Evolutionary conservation across 768 basidiomycete genomes (phyloP), one percentile per base, ranked within the genome.

Genomic region (Podaxis sp.): DNA sequence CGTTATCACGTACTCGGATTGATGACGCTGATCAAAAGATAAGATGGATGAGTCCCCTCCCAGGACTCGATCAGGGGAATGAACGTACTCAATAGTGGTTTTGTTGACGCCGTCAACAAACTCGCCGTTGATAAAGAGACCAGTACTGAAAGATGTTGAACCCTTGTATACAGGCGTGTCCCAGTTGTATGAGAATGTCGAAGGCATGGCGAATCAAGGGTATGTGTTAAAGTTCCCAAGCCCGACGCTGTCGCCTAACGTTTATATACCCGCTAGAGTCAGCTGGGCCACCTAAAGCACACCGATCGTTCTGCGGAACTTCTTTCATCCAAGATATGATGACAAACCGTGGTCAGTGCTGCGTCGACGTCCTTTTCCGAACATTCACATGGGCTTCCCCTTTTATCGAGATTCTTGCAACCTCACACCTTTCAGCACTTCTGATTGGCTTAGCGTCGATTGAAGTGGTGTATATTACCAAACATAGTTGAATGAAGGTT

Each of bases 101-200:
- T 77, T 73, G 4, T 81, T 74, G 7, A 76, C 73, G 15, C 87
- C 87, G 44, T 86, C 84, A 48, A 82, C 76, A 67, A 84, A 93
- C 74, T 92, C 70, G 67, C 87, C 86, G 72, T 85, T 78, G 76
- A 95, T 90, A 79, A 84, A 93, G 65, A 92, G 72, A 39, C 92
- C 90, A 3, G 90, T 89, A 63, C 73, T 72, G 72, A 90, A 84
- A 22, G 75, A 76, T 39, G 81, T 78, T 66, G 82, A 83, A 48
- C 87, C 87, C 73, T 83, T 87, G 84, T 73, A 89, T 59, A 74
- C 65, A 51, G 72, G 75, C 2, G 79, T 82, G 60, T 87, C 69
- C 70, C 86, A 89, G 26, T 82, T 75, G 79, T 87, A 73, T 2
- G 73, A 67, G 71, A 81, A 81, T 3, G 70, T 73, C 11, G 60